These are phyloP conservation scores for Rhynchospora tenuis DNA, from an alignment of 176 grass and related monocot genomes.

Conservation along the genomic window DNA sequence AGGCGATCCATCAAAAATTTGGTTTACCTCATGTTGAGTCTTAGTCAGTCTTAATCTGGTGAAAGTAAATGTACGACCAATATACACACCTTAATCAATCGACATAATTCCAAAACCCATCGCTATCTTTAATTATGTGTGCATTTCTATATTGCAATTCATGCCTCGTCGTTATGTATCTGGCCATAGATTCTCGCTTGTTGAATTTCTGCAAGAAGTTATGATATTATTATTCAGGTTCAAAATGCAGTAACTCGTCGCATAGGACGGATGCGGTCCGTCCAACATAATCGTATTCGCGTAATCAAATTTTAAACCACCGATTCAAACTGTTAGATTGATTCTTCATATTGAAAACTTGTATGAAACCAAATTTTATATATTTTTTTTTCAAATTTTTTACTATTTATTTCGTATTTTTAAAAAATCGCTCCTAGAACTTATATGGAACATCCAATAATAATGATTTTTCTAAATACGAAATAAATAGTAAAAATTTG, in stretches of 20 bases:
- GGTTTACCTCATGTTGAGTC: background rate
- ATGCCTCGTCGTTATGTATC: background rate
- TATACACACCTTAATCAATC: background rate
- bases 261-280: no score
- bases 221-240: background rate
- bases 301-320: no score
- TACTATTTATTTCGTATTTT: no score
- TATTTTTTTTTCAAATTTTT: no score
- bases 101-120: background rate
- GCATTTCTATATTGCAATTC: background rate
- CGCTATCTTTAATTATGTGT: background rate
- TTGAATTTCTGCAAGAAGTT: background rate
- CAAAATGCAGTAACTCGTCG: background rate
- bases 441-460: no score
- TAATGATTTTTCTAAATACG: no score
- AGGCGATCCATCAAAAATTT: background rate
- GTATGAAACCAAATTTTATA: no score
- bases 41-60: background rate
- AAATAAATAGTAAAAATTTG: no score
- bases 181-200: background rate
- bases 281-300: no score
- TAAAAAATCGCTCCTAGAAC: no score
- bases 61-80: background rate
- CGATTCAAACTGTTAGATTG: no score
- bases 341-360: no score